Percentiles rank a stretch among this genome's conserved stretches.
These are phyloP conservation scores for Fagopyrum esculentum DNA, from an alignment of 148 eudicot species.

Conservation along the genomic window DNA sequence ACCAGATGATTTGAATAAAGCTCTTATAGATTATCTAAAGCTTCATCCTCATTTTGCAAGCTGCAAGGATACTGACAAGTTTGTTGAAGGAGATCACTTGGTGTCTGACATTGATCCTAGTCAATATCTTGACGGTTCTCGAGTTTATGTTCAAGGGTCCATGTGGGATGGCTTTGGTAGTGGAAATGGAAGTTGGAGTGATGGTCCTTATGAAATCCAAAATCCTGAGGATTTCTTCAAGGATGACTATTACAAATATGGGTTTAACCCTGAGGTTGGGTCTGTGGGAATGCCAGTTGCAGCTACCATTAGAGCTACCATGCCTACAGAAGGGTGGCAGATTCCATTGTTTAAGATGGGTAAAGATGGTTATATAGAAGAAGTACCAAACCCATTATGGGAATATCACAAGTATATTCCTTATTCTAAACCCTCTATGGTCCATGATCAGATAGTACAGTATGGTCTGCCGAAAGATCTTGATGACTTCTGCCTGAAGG, in stretches of 20 bases:
- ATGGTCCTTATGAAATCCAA: constrained; percentile 97
- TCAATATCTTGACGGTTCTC: constrained; percentile 87
- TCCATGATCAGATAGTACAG: constrained; percentile 83
- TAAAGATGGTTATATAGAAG: constrained; percentile 62
- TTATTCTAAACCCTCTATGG: constrained; percentile 76
- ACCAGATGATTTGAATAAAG: constrained; percentile 71
- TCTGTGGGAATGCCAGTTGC: constrained; percentile 97
- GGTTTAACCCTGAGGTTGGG: constrained; percentile 98
- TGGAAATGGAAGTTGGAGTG: constrained; percentile 74
- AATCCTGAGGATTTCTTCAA: constrained; percentile 85
- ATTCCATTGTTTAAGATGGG: constrained; percentile 64
- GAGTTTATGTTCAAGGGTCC: constrained; percentile 85
- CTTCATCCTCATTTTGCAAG: constrained; percentile 61
- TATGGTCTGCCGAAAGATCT: constrained; percentile 79
- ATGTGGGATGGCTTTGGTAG: constrained; percentile 99
- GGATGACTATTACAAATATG: constrained; percentile 66
- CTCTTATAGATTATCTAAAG: constrained; percentile 57
- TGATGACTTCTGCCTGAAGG: constrained; percentile 96
- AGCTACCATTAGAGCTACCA: constrained; percentile 89
- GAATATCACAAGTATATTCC: constrained; percentile 92
- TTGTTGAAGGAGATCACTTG: constrained; percentile 20
- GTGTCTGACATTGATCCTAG: constrained; percentile 58
- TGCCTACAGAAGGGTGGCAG: constrained; percentile 90
- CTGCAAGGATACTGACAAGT: constrained; percentile 15
- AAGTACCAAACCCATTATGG: constrained; percentile 91